Conservation (phyloP, 1,284 basidiomycete species). For the Cryptococcus wingfieldii region DNA sequence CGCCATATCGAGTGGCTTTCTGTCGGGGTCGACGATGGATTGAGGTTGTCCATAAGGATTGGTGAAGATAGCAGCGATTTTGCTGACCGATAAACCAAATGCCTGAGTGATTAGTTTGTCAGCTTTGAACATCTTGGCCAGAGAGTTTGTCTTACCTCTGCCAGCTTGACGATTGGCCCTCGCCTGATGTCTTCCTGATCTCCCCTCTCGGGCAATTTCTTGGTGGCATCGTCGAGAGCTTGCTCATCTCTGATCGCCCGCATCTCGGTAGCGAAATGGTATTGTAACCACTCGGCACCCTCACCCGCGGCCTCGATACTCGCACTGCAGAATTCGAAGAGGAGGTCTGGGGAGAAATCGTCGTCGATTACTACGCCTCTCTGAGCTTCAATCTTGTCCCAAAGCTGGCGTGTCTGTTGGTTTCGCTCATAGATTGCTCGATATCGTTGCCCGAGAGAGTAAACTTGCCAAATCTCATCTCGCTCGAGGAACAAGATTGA, state of each 20-base stretch:
- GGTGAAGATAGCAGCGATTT: conserved; percentile 38
- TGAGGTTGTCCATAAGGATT: conserved; percentile 25
- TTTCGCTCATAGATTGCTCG: conserved; percentile 74
- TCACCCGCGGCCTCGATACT: conserved; percentile 85
- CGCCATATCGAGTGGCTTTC: conserved; percentile 39
- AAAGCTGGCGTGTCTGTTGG: conserved; percentile 61
- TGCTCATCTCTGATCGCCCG: conserved; percentile 67
- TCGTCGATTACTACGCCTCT: conserved; percentile 39
- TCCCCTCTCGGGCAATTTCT: conserved; percentile 32
- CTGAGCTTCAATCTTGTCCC: conserved; percentile 51
- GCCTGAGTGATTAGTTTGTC: conserved; percentile 14
- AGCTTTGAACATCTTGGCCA: background rate
- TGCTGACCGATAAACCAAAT: conserved; percentile 36
- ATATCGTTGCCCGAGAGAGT: conserved; percentile 77
- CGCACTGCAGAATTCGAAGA: conserved; percentile 40
- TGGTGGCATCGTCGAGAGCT: conserved; percentile 60
- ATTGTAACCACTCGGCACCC: conserved; percentile 81
- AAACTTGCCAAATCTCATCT: conserved; percentile 82
- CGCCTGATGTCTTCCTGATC: conserved; percentile 25
- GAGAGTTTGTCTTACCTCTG: conserved; percentile 25
- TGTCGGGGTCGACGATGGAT: conserved; percentile 37
- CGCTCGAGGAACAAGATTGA: conserved; percentile 63
- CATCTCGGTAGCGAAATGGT: conserved; percentile 62
- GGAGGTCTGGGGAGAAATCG: conserved; percentile 34
- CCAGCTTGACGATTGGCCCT: conserved; percentile 41